Evolutionary conservation across 345 rosid genomes (phyloP).

Genomic region (thale cress (Arabidopsis thaliana)): TAIR10.1 NC_003074.8:10695001-10695500

Average conservation of each 20-base stretch:
- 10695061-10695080: not conserved
- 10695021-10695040: constrained; percentile 5
- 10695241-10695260: constrained; percentile 67
- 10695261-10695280: constrained; percentile 52
- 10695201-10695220: constrained; percentile 66
- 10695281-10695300: constrained; percentile 56
- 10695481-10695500: constrained; percentile 49
- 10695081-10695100: not conserved
- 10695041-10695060: not conserved
- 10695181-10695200: constrained; percentile 61
- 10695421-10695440: not conserved
- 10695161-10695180: constrained; percentile 6
- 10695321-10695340: constrained; percentile 62
- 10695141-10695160: constrained; percentile 3
- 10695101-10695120: not conserved
- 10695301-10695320: constrained; percentile 51
- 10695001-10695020: not conserved
- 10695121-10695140: not conserved
- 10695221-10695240: constrained; percentile 63
- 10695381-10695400: not conserved
- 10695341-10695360: constrained; percentile 8
- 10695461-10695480: constrained; percentile 50
- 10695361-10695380: not conserved
- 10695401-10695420: not conserved
- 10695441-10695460: not conserved